These are phyloP conservation scores for Thielaviopsis ethacetica DNA, from an alignment of 2,329 filamentous ascomycete genomes.

Conservation along the genomic window DNA sequence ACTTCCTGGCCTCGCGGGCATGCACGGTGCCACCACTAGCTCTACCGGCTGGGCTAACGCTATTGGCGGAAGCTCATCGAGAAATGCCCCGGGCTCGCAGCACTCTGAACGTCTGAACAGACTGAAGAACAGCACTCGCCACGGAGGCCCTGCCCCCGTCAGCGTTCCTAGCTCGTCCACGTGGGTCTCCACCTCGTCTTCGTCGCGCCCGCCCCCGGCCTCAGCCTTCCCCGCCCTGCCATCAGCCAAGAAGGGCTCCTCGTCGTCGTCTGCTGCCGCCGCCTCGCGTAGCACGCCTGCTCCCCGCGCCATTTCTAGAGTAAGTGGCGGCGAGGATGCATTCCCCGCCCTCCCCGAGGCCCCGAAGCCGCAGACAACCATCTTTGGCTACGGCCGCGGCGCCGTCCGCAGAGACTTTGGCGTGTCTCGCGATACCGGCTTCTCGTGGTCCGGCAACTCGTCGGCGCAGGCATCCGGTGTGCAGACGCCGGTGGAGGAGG, in stretches of 20 bases:
- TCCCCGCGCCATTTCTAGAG: constrained; percentile 1
- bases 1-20: constrained; percentile 57
- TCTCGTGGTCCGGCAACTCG: constrained; percentile 31
- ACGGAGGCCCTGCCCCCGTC: constrained; percentile 20
- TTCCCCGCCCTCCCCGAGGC: constrained; percentile 76
- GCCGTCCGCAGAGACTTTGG: constrained; percentile 38
- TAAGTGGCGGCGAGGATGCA: constrained; percentile 32
- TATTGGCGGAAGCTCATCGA: constrained; percentile 37
- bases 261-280: neutral
- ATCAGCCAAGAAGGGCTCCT: constrained; percentile 11
- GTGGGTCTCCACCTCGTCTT: constrained; percentile 14
- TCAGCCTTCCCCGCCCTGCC: constrained; percentile 30
- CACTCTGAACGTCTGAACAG: constrained; percentile 38
- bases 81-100: constrained; percentile 17
- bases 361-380: constrained; percentile 47
- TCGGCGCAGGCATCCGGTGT: constrained; percentile 16
- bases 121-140: constrained; percentile 40
- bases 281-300: neutral
- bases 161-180: constrained; percentile 3
- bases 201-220: constrained; percentile 15
- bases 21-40: constrained; percentile 42
- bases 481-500: constrained; percentile 16
- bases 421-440: constrained; percentile 28
- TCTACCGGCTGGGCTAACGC: constrained; percentile 44
- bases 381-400: constrained; percentile 43